These are phyloP conservation scores for Cryphonectria carpinicola DNA, from an alignment of 2,329 filamentous ascomycete species.

Conservation along the genomic window DNA sequence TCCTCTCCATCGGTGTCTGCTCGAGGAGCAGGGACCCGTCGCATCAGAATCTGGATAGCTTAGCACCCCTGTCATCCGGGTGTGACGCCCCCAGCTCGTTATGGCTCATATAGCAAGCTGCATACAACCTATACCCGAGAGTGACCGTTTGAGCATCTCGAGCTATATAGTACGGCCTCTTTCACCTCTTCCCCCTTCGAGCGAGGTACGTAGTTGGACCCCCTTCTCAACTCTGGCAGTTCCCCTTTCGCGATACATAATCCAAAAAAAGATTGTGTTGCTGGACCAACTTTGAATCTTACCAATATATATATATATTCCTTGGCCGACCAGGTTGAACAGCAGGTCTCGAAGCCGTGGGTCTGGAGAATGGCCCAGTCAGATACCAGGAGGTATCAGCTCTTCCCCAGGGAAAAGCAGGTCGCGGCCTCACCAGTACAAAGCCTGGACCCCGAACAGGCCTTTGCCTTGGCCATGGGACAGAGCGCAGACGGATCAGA, in stretches of 20 bases:
- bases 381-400: constrained; percentile 61
- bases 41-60: constrained; percentile 27
- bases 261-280: constrained; percentile 18
- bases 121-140: constrained; percentile 52
- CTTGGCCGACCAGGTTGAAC: constrained; percentile 18
- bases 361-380: constrained; percentile 64
- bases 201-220: constrained; percentile 46
- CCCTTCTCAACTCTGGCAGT: constrained; percentile 34
- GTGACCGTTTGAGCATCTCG: constrained; percentile 43
- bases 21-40: constrained; percentile 26
- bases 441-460: constrained; percentile 55
- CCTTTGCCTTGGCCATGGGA: constrained; percentile 48
- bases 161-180: constrained; percentile 56
- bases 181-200: constrained; percentile 48
- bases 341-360: constrained; percentile 50
- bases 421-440: constrained; percentile 47
- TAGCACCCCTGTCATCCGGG: constrained; percentile 18
- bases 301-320: neutral
- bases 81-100: constrained; percentile 33
- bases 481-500: constrained; percentile 46
- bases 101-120: constrained; percentile 69
- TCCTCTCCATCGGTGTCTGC: constrained; percentile 21
- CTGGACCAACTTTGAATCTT: constrained; percentile 21
- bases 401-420: constrained; percentile 61
- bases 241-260: constrained; percentile 23